Evolutionary conservation across 83 land plant genomes (phyloP).

Genomic region (Picea abies): DNA sequence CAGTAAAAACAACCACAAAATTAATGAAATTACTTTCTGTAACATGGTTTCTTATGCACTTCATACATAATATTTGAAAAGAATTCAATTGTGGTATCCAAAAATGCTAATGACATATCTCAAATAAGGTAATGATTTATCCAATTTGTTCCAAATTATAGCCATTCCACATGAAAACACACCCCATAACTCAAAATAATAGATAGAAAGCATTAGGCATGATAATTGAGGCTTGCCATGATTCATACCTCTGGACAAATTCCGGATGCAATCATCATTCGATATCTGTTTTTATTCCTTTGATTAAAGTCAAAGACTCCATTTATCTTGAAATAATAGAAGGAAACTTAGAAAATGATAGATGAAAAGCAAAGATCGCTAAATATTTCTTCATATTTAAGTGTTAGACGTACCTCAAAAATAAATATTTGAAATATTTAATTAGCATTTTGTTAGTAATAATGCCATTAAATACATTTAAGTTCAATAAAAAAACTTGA

Average conservation of each 20-base stretch:
- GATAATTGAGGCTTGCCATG: not conserved
- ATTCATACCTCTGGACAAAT: constrained; percentile 86
- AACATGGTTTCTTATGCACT: not conserved
- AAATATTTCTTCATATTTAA: not conserved
- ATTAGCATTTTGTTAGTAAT: not conserved
- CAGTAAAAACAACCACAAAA: no score
- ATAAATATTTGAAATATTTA: not conserved
- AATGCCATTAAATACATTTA: not conserved
- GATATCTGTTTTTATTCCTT: constrained; percentile 73
- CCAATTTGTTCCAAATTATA: not conserved
- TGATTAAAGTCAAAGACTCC: constrained; percentile 84
- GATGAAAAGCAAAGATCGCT: not conserved
- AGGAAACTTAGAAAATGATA: not conserved
- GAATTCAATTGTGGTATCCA: not conserved
- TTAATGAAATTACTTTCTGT: no score
- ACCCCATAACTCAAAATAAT: not conserved
- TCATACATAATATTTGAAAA: not conserved
- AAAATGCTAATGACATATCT: not conserved
- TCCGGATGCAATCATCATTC: constrained; percentile 72
- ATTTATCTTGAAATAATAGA: constrained; percentile 47
- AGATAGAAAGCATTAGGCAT: not conserved
- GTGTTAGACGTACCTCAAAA: not conserved
- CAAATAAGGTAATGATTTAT: not conserved
- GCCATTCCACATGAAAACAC: not conserved
- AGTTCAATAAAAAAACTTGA: not conserved